Evolutionary conservation across 2,329 filamentous ascomycete species (phyloP).

Genomic region (Xylariaceae sp.): DNA sequence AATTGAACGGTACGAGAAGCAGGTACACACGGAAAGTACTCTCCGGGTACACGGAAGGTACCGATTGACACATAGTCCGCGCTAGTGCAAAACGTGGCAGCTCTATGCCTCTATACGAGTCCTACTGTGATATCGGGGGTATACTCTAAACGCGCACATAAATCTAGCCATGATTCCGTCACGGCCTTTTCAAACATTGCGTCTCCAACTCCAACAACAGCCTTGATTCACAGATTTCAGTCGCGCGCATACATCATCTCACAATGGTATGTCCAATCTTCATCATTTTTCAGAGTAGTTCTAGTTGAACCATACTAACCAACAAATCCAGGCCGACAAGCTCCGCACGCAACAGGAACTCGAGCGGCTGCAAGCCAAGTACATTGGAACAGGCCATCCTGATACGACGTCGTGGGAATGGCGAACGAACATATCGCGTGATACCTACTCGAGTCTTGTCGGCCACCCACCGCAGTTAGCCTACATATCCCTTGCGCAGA

Average conservation of each 20-base stretch:
- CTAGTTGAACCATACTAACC: neutral
- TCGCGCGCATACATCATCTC: neutral
- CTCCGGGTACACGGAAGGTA: no score
- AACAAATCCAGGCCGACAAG: slow-evolving; percentile 65
- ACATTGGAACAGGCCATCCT: slow-evolving; percentile 90
- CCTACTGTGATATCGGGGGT: no score
- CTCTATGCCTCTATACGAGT: no score
- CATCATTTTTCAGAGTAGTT: no score
- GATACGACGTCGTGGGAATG: slow-evolving; percentile 98
- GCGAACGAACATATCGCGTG: slow-evolving; percentile 90
- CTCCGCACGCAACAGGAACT: slow-evolving; percentile 96
- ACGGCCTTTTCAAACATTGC: no score
- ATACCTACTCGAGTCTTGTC: slow-evolving; percentile 82
- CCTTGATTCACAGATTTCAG: neutral
- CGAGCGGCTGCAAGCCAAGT: slow-evolving; percentile 91
- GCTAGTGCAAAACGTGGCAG: no score
- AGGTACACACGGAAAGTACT: neutral
- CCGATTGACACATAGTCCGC: no score
- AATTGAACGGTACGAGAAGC: neutral
- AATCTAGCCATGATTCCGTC: no score
- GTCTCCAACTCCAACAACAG: no score
- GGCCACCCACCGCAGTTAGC: slow-evolving; percentile 84
- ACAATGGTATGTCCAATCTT: slow-evolving; percentile 14
- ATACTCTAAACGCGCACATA: no score
- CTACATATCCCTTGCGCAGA: slow-evolving; percentile 86